phyloP scores from a whole-genome alignment of 345 rosid genomes.

The Pugionium cornutum region DNA sequence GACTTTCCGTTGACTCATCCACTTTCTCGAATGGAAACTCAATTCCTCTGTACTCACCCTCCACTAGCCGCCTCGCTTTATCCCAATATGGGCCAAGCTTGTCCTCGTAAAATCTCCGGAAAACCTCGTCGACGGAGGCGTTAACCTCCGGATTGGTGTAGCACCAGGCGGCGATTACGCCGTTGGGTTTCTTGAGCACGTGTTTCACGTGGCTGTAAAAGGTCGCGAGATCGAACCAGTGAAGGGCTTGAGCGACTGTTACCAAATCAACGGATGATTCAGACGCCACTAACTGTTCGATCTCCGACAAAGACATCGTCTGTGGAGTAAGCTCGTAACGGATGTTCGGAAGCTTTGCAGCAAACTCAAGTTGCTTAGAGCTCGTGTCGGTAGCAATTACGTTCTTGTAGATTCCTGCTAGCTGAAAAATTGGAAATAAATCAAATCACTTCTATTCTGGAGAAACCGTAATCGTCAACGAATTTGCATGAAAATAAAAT shows the following conservation, averaged over 20 bases:
- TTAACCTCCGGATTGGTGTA: slow-evolving; percentile 67
- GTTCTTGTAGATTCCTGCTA: slow-evolving; percentile 63
- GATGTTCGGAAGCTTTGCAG: slow-evolving; percentile 58
- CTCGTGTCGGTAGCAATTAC: slow-evolving; percentile 87
- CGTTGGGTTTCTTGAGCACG: slow-evolving; percentile 72
- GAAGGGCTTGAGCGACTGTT: slow-evolving; percentile 76
- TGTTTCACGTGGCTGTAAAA: slow-evolving; percentile 64
- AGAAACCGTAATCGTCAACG: not conserved
- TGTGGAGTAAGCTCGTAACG: slow-evolving; percentile 63
- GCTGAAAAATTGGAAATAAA: slow-evolving; percentile 41
- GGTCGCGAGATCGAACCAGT: slow-evolving; percentile 64
- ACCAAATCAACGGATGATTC: slow-evolving; percentile 62
- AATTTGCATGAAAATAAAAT: not conserved
- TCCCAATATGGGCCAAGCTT: slow-evolving; percentile 60
- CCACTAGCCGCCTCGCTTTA: slow-evolving; percentile 56
- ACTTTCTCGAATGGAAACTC: slow-evolving; percentile 74
- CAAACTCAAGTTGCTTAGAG: slow-evolving; percentile 62
- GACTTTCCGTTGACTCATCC: slow-evolving; percentile 51
- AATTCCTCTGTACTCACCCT: slow-evolving; percentile 51
- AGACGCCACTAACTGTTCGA: slow-evolving; percentile 44
- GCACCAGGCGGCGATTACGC: slow-evolving; percentile 84
- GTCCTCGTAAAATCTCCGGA: slow-evolving; percentile 49
- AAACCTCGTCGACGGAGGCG: slow-evolving; percentile 51
- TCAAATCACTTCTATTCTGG: no score
- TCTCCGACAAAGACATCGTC: slow-evolving; percentile 45